phyloP scores from a whole-genome alignment of 2,329 filamentous ascomycete species.

The Sclerotinia borealis region DNA sequence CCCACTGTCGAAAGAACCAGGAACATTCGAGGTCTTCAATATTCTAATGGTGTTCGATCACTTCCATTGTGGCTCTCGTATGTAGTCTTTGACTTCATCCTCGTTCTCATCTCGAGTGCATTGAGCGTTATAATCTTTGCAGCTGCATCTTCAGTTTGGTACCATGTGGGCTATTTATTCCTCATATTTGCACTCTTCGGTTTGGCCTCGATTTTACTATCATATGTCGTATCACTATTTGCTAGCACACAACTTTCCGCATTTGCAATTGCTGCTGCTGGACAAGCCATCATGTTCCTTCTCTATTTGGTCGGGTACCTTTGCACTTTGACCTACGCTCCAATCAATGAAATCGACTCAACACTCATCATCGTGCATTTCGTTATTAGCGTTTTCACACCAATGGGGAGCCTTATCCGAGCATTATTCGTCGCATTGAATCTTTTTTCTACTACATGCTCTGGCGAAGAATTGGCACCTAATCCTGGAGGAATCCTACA shows the following conservation, averaged over 20 bases:
- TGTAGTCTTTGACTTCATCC: constrained; percentile 69
- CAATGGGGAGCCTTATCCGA: constrained; percentile 68
- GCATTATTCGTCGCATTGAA: constrained; percentile 75
- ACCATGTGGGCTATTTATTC: constrained; percentile 74
- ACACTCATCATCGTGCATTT: constrained; percentile 68
- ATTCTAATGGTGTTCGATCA: constrained; percentile 82
- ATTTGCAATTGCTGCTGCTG: constrained; percentile 75
- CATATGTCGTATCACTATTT: constrained; percentile 78
- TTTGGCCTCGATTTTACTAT: constrained; percentile 66
- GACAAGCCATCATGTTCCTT: constrained; percentile 67
- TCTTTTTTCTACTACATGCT: constrained; percentile 74
- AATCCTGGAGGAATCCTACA: constrained; percentile 66
- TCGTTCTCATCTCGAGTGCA: constrained; percentile 62
- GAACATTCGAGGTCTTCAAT: constrained; percentile 78
- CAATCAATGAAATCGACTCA: constrained; percentile 61
- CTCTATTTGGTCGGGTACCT: constrained; percentile 68
- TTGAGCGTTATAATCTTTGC: constrained; percentile 65
- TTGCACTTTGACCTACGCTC: constrained; percentile 67
- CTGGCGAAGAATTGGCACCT: constrained; percentile 52
- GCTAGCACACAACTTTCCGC: constrained; percentile 73
- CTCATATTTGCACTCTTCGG: constrained; percentile 76
- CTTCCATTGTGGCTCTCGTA: constrained; percentile 83
- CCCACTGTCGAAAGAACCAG: constrained; percentile 76
- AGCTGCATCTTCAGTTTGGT: constrained; percentile 62
- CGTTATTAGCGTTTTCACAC: constrained; percentile 65